Percentiles rank a stretch among this genome's conserved stretches.
Evolutionary conservation across 352 stramenopile species (phyloP).

Genomic region (Detonula confervacea): DNA sequence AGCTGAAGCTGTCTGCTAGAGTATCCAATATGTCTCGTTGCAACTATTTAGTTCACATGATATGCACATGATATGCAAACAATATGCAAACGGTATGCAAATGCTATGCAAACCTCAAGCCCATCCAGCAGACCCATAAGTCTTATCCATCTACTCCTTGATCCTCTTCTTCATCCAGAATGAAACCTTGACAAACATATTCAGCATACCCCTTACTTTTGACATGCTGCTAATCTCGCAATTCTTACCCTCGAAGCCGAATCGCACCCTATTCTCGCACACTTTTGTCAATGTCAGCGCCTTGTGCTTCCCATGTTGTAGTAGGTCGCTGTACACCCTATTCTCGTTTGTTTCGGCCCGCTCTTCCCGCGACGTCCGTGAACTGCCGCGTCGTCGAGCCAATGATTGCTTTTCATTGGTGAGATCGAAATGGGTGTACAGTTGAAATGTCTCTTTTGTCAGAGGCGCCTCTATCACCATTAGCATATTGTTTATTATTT

Average conservation of each 20-base stretch:
- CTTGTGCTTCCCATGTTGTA: conserved; percentile 28
- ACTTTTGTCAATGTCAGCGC: conserved; percentile 10
- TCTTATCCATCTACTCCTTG: conserved; percentile 4
- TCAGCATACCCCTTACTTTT: not conserved
- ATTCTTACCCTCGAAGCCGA: conserved; percentile 19
- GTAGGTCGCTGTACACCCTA: conserved; percentile 2
- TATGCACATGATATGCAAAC: too few relatives aligned
- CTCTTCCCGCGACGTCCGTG: not conserved
- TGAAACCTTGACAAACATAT: conserved; percentile 22
- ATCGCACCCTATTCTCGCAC: conserved; percentile 3
- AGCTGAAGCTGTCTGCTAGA: too few relatives aligned
- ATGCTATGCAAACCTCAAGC: too few relatives aligned
- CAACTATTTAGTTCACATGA: too few relatives aligned
- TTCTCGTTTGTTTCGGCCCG: not conserved
- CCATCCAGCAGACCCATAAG: not conserved
- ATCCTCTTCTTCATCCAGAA: conserved; percentile 13
- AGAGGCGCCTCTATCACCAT: conserved; percentile 21
- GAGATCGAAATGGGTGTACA: conserved; percentile 13
- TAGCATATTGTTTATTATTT: conserved; percentile 1
- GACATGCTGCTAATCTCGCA: conserved; percentile 6
- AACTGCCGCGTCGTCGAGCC: not conserved
- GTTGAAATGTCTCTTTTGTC: conserved; percentile 12
- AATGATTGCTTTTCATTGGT: too few relatives aligned
- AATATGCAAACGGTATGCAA: too few relatives aligned
- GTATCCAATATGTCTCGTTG: too few relatives aligned